Evolutionary conservation across 2,329 filamentous ascomycete species (phyloP), one percentile per base, ranked within the genome.

Genomic region (Capronia americana): DNA sequence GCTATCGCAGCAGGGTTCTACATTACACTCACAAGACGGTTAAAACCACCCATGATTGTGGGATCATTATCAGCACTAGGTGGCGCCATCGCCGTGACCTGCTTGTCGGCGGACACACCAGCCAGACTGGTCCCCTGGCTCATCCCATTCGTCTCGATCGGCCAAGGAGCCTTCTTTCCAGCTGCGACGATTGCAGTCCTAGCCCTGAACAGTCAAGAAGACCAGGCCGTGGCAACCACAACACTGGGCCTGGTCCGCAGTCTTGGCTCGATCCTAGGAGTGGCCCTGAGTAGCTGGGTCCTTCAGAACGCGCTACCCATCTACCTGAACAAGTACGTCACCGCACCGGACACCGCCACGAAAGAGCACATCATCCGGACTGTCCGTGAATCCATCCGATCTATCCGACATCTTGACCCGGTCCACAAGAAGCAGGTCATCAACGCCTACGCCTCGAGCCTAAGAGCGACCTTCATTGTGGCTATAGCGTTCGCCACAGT

Each of bases 1-100:
- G 79, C 78, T 26, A 77, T 82, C 14, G 75, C 75, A 4, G 73
- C 76, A 12, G 80, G 80, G 32, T 78, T 80, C 69, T 79, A 80
- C 65, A 81, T 82, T 75, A 81, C 79, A 1, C 74, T 75, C 17
- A 81, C 80, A 0, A 75, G 79, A 23, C 75, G 79, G 30, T 78
- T 81, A 74, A 79, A 79, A 63, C 76, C 76, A 69, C 77, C 79
- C 30, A 79, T 81, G 24, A 73, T 79, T 17, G 56, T 75, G 14
- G 80, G 80, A 0, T 77, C 77, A 10, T 51, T 79, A 6, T 72
- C 69, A 41, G 77, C 78, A 75, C 71, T 82, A 4, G 14, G 77
- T 28, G 79, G 80, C 14, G 70, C 74, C 11, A 71, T 79, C 5
- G 53, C 56, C 46, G 74, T 73, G 53, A 69, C 80, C 0, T 69